Evolutionary conservation across 176 grass and related monocot genomes (phyloP).

Genomic region (Cenchrus fungigraminus): DNA sequence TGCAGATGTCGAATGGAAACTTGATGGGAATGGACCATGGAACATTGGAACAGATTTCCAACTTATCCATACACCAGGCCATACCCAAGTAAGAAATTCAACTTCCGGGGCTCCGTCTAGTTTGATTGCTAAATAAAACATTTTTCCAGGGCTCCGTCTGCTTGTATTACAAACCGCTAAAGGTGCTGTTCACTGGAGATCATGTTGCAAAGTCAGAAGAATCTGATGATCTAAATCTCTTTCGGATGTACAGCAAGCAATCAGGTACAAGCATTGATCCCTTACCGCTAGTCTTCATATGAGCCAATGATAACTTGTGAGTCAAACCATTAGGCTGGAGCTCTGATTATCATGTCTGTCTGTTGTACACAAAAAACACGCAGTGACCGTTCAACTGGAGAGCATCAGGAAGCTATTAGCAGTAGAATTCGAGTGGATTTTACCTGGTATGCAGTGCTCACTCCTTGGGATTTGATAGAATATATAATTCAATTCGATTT

Average conservation of each 20-base stretch:
- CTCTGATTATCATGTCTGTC: neutral
- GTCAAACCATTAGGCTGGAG: slow-evolving; percentile 3
- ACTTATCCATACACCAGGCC: slow-evolving; percentile 83
- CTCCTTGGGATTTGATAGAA: neutral
- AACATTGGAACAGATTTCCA: slow-evolving; percentile 68
- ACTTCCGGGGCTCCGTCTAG: neutral
- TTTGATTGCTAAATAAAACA: neutral
- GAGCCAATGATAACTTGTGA: neutral
- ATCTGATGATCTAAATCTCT: slow-evolving; percentile 55
- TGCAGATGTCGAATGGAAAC: slow-evolving; percentile 73
- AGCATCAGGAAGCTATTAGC: slow-evolving; percentile 72
- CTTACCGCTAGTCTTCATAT: neutral
- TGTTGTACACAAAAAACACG: slow-evolving; percentile 21
- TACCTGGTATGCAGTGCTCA: slow-evolving; percentile 62
- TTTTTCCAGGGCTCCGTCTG: slow-evolving; percentile 84
- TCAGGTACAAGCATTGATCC: slow-evolving; percentile 46
- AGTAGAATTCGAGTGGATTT: slow-evolving; percentile 62
- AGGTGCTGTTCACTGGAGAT: slow-evolving; percentile 77
- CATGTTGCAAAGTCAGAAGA: slow-evolving; percentile 69
- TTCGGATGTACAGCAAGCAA: slow-evolving; percentile 70
- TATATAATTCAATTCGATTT: neutral
- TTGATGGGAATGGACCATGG: slow-evolving; percentile 86
- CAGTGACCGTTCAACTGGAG: slow-evolving; percentile 75
- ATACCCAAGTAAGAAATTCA: slow-evolving; percentile 71
- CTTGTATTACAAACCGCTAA: slow-evolving; percentile 64